Evolutionary conservation across 2,329 filamentous ascomycete species (phyloP).

Genomic region (Graphiopsis chlorocephala): DNA sequence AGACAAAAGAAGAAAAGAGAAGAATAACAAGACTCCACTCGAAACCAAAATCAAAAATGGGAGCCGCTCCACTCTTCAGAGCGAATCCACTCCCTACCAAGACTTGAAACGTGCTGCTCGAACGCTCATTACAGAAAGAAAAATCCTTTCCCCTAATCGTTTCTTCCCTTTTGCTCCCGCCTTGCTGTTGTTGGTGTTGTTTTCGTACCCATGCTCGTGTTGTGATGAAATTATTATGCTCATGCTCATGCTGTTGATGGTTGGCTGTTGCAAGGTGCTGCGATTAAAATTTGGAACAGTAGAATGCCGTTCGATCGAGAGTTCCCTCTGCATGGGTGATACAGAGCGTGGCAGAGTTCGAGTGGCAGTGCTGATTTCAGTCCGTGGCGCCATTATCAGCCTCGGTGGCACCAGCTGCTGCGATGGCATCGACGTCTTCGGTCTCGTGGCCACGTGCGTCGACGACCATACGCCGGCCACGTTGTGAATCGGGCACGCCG

Average conservation of each 20-base stretch:
- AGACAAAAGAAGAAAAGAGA: neutral
- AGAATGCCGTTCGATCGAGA: neutral
- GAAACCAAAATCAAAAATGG: neutral
- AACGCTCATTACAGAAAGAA: neutral
- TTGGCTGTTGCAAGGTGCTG: neutral
- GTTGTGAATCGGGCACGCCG: constrained; percentile 71
- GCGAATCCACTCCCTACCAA: neutral
- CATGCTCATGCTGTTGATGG: neutral
- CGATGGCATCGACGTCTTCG: constrained; percentile 30
- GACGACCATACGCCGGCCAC: constrained; percentile 71
- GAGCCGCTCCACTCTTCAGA: neutral
- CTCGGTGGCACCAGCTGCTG: constrained; percentile 14
- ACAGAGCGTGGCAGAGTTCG: neutral
- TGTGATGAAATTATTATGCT: neutral
- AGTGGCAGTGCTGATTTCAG: neutral
- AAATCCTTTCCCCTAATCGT: neutral
- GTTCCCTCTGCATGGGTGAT: neutral
- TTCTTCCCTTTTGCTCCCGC: neutral
- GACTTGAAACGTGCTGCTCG: neutral
- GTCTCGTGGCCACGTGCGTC: constrained; percentile 38
- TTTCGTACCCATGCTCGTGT: neutral
- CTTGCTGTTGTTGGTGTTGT: neutral
- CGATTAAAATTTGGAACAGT: neutral
- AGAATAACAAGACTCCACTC: neutral
- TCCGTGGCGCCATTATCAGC: neutral